Conservation (phyloP, 345 rosid genomes). For the Geranium brycei region DNA sequence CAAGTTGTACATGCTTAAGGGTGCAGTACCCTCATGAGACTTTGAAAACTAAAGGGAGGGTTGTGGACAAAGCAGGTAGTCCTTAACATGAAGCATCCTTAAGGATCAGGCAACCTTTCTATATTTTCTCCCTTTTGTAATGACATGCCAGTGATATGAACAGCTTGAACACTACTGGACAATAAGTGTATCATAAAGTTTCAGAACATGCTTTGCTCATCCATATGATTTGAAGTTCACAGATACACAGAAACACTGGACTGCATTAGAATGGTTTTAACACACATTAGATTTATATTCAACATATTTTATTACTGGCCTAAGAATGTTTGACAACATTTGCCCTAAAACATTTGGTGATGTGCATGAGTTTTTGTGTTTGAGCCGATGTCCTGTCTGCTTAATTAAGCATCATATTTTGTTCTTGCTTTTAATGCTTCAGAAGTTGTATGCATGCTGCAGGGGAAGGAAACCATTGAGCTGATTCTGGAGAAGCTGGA, state of each 20-base stretch:
- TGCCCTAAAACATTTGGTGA: not conserved
- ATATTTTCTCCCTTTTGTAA: not conserved
- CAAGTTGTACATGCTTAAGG: too few relatives aligned
- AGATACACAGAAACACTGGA: too few relatives aligned
- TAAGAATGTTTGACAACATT: not conserved
- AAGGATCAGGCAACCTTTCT: not conserved
- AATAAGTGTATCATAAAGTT: not conserved
- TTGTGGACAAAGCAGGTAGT: not conserved
- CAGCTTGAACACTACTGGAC: too few relatives aligned
- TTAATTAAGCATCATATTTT: not conserved
- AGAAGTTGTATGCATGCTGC: slow-evolving; percentile 5
- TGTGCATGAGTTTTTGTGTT: not conserved
- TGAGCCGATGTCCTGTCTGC: not conserved
- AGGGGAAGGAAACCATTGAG: slow-evolving; percentile 66
- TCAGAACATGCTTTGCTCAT: not conserved
- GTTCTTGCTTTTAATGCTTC: not conserved
- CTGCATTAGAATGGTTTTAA: not conserved
- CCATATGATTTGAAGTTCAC: not conserved
- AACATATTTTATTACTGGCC: not conserved
- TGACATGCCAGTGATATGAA: not conserved
- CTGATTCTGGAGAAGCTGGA: slow-evolving; percentile 39
- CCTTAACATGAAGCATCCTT: not conserved
- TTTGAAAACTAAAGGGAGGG: not conserved
- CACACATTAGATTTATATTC: too few relatives aligned
- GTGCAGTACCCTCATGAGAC: too few relatives aligned